phyloP scores from a whole-genome alignment of 345 rosid species.

The Rhizophora mangle region DNA sequence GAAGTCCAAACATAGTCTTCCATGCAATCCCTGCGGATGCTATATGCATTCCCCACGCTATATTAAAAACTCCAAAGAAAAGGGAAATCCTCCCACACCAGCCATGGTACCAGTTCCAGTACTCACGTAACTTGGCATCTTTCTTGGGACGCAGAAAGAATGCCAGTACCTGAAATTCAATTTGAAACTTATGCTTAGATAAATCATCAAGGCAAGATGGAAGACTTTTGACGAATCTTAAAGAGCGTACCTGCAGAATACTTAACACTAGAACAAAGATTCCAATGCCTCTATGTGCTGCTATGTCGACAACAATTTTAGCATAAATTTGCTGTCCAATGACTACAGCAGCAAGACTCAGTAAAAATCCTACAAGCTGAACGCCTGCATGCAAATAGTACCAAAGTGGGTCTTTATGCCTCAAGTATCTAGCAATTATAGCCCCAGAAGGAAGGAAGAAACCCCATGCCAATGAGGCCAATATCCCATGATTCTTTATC shows the following conservation, averaged over 20 bases:
- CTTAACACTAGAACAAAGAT: conserved; percentile 60
- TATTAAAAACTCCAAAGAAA: conserved; percentile 72
- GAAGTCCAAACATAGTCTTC: conserved; percentile 78
- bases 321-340: conserved; percentile 65
- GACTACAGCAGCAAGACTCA: conserved; percentile 57
- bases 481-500: conserved; percentile 68
- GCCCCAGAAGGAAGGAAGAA: conserved; percentile 74
- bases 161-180: conserved; percentile 55
- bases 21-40: conserved; percentile 56
- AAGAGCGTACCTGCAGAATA: conserved; percentile 68
- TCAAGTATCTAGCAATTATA: conserved; percentile 70
- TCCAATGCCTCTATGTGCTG: conserved; percentile 83
- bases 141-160: conserved; percentile 72
- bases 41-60: conserved; percentile 61
- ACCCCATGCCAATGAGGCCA: conserved; percentile 79
- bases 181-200: neutral
- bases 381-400: conserved; percentile 63
- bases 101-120: conserved; percentile 89
- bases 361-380: conserved; percentile 66
- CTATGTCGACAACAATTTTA: conserved; percentile 43
- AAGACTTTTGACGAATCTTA: too few species aligned
- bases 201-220: neutral
- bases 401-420: conserved; percentile 86
- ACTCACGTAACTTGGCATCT: conserved; percentile 62
- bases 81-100: conserved; percentile 80